Evolutionary conservation across 192 early-diverging fungal genomes (phyloP).

Genomic region (Coemansia brasiliensis): DNA sequence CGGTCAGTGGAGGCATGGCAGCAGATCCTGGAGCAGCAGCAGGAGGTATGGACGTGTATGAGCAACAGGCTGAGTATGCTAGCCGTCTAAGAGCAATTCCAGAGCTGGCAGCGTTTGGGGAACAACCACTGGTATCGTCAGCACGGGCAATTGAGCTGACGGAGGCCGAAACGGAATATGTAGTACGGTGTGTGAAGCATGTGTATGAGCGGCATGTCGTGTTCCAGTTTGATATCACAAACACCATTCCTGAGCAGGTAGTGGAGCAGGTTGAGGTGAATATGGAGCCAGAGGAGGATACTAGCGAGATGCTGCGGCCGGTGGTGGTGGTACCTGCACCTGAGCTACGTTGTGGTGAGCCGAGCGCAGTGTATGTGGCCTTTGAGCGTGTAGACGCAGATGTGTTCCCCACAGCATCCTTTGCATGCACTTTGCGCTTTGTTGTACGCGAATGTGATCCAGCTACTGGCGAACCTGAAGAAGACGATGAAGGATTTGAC

Average conservation of each 20-base stretch:
- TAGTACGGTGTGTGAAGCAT: slow-evolving; percentile 89
- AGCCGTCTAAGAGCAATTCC: slow-evolving; percentile 77
- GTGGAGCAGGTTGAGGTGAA: slow-evolving; percentile 87
- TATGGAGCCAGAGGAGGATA: slow-evolving; percentile 73
- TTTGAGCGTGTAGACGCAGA: slow-evolving; percentile 64
- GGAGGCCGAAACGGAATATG: slow-evolving; percentile 95
- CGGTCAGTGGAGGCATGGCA: slow-evolving; percentile 8
- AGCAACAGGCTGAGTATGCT: slow-evolving; percentile 73
- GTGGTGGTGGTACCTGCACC: slow-evolving; percentile 70
- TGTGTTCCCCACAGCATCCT: slow-evolving; percentile 54
- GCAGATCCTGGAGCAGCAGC: slow-evolving; percentile 10
- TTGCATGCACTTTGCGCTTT: slow-evolving; percentile 86
- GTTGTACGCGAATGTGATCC: slow-evolving; percentile 96
- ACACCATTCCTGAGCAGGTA: slow-evolving; percentile 91
- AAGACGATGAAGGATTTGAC: slow-evolving; percentile 87
- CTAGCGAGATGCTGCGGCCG: slow-evolving; percentile 60
- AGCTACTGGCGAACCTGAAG: slow-evolving; percentile 79
- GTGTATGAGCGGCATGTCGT: slow-evolving; percentile 88
- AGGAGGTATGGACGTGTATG: slow-evolving; percentile 31
- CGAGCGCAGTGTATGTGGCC: slow-evolving; percentile 81
- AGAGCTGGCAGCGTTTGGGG: slow-evolving; percentile 79
- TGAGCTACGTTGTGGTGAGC: slow-evolving; percentile 74
- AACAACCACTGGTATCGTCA: slow-evolving; percentile 73
- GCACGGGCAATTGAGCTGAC: slow-evolving; percentile 74
- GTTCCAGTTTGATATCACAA: slow-evolving; percentile 94